Evolutionary conservation across 345 rosid species (phyloP).

Genomic region (Pelargonium nanum): DNA sequence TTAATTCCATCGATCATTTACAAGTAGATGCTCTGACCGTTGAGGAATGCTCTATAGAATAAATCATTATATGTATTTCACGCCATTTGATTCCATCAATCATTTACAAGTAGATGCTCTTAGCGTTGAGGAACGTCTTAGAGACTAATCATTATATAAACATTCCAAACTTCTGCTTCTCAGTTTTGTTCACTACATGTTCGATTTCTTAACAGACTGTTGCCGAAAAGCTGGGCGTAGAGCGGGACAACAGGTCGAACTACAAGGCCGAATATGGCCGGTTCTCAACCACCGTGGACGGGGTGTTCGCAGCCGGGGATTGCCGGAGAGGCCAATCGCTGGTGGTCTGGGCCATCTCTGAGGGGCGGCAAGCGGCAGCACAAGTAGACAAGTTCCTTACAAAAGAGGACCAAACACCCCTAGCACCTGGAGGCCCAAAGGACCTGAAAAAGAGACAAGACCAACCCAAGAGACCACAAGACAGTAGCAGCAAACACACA

Average conservation of each 20-base stretch:
- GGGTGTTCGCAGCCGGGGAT: slow-evolving; percentile 95
- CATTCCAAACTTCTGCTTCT: background rate
- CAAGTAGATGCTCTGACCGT: too few species aligned
- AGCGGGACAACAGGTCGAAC: slow-evolving; percentile 74
- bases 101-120: too few species aligned
- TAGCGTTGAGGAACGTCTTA: too few species aligned
- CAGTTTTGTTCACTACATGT: background rate
- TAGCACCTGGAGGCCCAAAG: slow-evolving; percentile 12
- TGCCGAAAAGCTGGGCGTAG: slow-evolving; percentile 84
- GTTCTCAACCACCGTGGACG: slow-evolving; percentile 67
- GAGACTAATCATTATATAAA: too few species aligned
- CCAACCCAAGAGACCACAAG: slow-evolving; percentile 13
- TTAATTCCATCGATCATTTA: too few species aligned
- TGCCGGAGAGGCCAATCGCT: slow-evolving; percentile 94
- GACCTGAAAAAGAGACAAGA: slow-evolving; percentile 29
- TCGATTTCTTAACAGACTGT: slow-evolving; percentile 34
- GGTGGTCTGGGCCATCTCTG: slow-evolving; percentile 98
- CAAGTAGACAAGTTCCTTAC: slow-evolving; percentile 68
- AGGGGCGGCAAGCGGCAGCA: slow-evolving; percentile 91
- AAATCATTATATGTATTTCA: too few species aligned
- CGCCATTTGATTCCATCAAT: too few species aligned
- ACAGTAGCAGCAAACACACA: slow-evolving; percentile 27
- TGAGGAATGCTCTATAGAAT: too few species aligned
- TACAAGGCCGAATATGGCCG: slow-evolving; percentile 93
- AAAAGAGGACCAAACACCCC: slow-evolving; percentile 16